Percentiles rank a stretch among this genome's conserved stretches.
Evolutionary conservation across 2,329 filamentous ascomycete genomes (phyloP).

Genomic region (Colletotrichum eleusines): DNA sequence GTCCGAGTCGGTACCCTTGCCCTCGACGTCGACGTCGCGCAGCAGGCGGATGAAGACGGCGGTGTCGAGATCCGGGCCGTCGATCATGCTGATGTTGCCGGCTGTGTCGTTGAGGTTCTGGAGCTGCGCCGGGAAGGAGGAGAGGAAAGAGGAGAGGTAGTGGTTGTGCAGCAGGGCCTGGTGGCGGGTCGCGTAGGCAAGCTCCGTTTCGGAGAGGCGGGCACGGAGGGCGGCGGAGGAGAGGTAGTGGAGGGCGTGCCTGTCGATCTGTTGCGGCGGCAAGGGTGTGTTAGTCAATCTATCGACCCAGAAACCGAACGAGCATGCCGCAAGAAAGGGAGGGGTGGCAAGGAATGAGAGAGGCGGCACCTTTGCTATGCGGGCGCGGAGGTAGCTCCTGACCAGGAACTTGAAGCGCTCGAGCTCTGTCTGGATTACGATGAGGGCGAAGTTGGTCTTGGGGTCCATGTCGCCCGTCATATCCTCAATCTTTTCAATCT

Average conservation of each 20-base stretch:
- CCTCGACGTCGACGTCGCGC: constrained; percentile 68
- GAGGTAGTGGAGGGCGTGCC: constrained; percentile 80
- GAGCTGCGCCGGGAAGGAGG: constrained; percentile 81
- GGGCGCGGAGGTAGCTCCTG: constrained; percentile 81
- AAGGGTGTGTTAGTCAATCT: constrained; percentile 5
- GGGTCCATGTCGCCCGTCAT: constrained; percentile 89
- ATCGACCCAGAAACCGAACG: neutral
- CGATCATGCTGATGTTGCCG: constrained; percentile 92
- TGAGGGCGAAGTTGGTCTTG: constrained; percentile 91
- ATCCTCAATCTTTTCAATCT: constrained; percentile 79
- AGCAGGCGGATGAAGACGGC: constrained; percentile 88
- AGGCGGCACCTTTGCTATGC: constrained; percentile 82
- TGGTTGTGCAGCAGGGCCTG: constrained; percentile 87
- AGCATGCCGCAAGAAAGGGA: neutral
- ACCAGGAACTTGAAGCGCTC: constrained; percentile 94
- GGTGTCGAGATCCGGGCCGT: constrained; percentile 82
- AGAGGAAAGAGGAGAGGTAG: constrained; percentile 87
- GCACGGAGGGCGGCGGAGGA: constrained; percentile 65
- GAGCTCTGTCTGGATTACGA: constrained; percentile 95
- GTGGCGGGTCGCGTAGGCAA: constrained; percentile 85
- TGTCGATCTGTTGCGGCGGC: constrained; percentile 72
- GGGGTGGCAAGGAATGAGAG: neutral
- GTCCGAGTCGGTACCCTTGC: constrained; percentile 74
- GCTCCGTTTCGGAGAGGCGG: constrained; percentile 81
- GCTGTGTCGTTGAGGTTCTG: constrained; percentile 91